A percentile compares a stretch with the other conserved stretches of the same genome.
Conservation (phyloP, 306 rosid species). For the Prunus campanulata region DNA sequence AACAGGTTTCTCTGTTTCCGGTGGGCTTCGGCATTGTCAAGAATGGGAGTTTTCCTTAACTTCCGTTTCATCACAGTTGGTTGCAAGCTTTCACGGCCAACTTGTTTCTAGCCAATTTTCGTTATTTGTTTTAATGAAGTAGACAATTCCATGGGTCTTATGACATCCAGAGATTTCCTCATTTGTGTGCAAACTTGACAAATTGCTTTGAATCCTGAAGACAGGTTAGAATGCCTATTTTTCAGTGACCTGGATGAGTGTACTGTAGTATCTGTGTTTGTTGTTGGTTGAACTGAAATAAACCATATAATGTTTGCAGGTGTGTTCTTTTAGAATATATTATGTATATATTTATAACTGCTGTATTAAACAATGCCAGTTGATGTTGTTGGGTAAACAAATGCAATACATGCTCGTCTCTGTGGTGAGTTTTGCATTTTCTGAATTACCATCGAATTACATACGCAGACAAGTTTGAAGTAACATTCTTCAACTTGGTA, state of each 20-base stretch:
- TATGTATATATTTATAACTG: too few relatives aligned
- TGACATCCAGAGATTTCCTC: conserved; percentile 7
- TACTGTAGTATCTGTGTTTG: neutral
- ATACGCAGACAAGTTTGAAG: too few relatives aligned
- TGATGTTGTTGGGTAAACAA: neutral
- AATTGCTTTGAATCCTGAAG: conserved; percentile 24
- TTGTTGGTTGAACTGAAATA: neutral
- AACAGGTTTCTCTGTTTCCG: conserved; percentile 20
- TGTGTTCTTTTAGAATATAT: neutral
- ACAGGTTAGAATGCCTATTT: conserved; percentile 5
- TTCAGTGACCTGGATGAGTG: neutral
- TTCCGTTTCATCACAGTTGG: conserved; percentile 23
- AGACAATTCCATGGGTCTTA: conserved; percentile 29
- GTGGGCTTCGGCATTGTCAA: conserved; percentile 20
- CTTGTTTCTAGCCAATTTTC: conserved; percentile 27
- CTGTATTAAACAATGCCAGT: neutral
- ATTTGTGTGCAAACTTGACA: conserved; percentile 30
- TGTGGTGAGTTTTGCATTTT: neutral
- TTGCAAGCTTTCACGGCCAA: conserved; percentile 20
- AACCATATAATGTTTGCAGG: neutral
- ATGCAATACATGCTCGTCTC: too few relatives aligned
- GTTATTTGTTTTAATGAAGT: conserved; percentile 26
- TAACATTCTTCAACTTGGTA: neutral
- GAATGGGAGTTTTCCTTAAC: conserved; percentile 2
- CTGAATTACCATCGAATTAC: too few relatives aligned